Conservation (phyloP, 257 asterid species). For the Paulownia fortunei region DNA sequence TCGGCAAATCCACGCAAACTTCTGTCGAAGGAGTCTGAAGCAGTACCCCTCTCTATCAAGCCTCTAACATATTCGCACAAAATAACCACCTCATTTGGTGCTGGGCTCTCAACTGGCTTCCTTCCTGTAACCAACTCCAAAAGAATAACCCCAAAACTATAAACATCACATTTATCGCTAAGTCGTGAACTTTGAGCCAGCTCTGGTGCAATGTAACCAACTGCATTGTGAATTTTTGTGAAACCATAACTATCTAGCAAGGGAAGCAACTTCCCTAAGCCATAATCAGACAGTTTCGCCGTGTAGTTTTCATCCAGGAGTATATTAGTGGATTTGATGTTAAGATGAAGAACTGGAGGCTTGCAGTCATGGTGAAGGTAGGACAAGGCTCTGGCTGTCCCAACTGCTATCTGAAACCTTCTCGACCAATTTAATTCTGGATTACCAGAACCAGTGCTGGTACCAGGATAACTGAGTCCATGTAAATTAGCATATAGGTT, state of each 20-base stretch:
- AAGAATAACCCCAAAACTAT: slow-evolving; percentile 79
- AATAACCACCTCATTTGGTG: slow-evolving; percentile 66
- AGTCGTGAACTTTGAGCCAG: slow-evolving; percentile 71
- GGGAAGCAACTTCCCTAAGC: slow-evolving; percentile 77
- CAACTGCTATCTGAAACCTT: slow-evolving; percentile 82
- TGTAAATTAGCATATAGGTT: slow-evolving; percentile 80
- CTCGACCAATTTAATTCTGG: slow-evolving; percentile 74
- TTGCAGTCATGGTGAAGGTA: slow-evolving; percentile 97
- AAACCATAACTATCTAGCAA: slow-evolving; percentile 55
- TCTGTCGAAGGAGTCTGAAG: slow-evolving; percentile 70
- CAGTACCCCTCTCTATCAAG: slow-evolving; percentile 67
- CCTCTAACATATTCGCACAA: slow-evolving; percentile 77
- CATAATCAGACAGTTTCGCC: slow-evolving; percentile 75
- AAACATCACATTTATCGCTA: slow-evolving; percentile 83
- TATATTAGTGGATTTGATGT: slow-evolving; percentile 79
- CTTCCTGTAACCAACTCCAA: slow-evolving; percentile 87
- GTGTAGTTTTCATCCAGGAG: slow-evolving; percentile 63
- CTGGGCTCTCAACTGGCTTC: slow-evolving; percentile 81
- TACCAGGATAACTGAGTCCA: slow-evolving; percentile 66
- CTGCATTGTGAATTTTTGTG: slow-evolving; percentile 76
- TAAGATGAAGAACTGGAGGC: slow-evolving; percentile 83
- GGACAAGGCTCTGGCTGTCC: slow-evolving; percentile 75
- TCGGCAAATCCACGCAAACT: slow-evolving; percentile 72
- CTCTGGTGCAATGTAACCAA: slow-evolving; percentile 94
- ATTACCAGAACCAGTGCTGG: slow-evolving; percentile 70